Conservation (phyloP, 169 alveolate species). For the Eimeria acervulina region DNA sequence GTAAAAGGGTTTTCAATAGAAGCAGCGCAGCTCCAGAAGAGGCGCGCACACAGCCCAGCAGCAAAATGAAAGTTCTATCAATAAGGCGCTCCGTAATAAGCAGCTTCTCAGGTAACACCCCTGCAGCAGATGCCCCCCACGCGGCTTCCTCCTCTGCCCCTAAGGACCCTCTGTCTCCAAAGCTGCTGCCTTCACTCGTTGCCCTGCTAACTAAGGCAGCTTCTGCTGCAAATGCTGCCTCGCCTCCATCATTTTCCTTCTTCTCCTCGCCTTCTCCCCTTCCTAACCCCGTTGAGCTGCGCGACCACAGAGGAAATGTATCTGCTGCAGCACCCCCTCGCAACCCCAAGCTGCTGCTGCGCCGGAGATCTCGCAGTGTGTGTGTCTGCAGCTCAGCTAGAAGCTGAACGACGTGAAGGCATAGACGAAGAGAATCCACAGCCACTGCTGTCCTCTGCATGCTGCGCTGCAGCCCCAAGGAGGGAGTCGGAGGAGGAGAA, state of each 20-base stretch:
- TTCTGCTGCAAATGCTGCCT: neutral
- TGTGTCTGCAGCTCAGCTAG: slow-evolving; percentile 47
- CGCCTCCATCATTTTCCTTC: neutral
- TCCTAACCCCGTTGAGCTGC: neutral
- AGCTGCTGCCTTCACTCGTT: slow-evolving; percentile 24
- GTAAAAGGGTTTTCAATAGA: neutral
- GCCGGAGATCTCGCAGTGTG: slow-evolving; percentile 1
- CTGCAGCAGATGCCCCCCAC: neutral
- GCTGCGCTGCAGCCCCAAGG: neutral
- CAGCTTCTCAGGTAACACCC: neutral
- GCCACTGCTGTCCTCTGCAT: slow-evolving; percentile 35
- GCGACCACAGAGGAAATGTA: neutral
- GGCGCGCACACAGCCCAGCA: slow-evolving; percentile 23
- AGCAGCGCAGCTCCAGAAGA: slow-evolving; percentile 31
- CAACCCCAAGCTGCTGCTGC: slow-evolving; percentile 62
- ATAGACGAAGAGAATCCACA: slow-evolving; percentile 20
- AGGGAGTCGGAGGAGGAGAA: no score
- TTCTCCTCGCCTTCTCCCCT: neutral
- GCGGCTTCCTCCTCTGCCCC: slow-evolving; percentile 16
- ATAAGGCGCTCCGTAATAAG: slow-evolving; percentile 24
- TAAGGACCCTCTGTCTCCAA: neutral
- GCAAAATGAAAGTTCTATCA: neutral
- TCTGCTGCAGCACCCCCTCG: neutral
- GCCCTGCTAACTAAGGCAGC: neutral
- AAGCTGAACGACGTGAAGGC: neutral